Conservation (phyloP, 495 filamentous ascomycete species). For the Xylaria castorea region DNA sequence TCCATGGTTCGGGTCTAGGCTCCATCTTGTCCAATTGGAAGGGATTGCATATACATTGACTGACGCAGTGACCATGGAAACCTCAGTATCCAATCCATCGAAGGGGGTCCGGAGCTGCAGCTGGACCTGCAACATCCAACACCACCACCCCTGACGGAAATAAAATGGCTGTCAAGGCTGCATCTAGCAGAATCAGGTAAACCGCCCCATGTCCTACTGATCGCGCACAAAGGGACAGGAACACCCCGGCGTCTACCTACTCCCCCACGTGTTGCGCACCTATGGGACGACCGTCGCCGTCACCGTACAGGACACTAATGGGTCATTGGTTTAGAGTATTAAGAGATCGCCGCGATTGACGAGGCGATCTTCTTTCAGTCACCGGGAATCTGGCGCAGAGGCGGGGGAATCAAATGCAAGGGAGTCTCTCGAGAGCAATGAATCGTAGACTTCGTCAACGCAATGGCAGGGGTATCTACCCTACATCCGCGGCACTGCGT, state of each 20-base stretch:
- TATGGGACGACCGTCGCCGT: slow-evolving; percentile 14
- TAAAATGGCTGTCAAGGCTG: slow-evolving; percentile 4
- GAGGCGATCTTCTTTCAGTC: slow-evolving; percentile 2
- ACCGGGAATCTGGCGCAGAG: slow-evolving; percentile 3
- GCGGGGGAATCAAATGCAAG: background rate
- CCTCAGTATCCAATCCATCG: background rate
- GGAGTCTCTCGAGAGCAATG: background rate
- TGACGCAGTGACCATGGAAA: slow-evolving; percentile 1
- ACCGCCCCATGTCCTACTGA: background rate
- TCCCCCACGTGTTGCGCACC: slow-evolving; percentile 20
- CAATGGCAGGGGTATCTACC: background rate
- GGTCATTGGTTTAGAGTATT: background rate
- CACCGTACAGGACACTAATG: background rate
- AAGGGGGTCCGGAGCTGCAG: slow-evolving; percentile 16
- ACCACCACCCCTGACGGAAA: slow-evolving; percentile 1
- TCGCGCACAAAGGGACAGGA: background rate
- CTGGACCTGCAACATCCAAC: background rate
- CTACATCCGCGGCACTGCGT: slow-evolving; percentile 1
- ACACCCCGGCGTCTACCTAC: slow-evolving; percentile 1
- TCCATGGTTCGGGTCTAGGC: slow-evolving; percentile 18
- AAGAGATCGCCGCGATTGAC: slow-evolving; percentile 8
- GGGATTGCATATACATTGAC: slow-evolving; percentile 5
- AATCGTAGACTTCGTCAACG: background rate
- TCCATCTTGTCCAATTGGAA: slow-evolving; percentile 13
- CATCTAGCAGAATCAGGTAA: slow-evolving; percentile 21